phyloP scores from a whole-genome alignment of 805 yeast genomes.

The Saccharomycopsis fermentans region DNA sequence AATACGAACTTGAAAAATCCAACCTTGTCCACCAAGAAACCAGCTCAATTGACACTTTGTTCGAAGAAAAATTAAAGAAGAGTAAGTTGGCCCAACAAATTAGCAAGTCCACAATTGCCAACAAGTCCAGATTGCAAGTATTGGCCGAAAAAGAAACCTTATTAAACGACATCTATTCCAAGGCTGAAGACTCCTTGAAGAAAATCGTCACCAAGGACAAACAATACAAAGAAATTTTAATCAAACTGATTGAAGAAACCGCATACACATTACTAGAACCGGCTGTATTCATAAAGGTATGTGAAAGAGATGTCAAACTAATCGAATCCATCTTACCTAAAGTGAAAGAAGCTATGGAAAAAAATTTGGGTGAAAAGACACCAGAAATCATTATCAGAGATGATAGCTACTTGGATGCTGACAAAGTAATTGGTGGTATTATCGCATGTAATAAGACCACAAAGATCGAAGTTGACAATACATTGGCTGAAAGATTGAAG shows the following conservation, averaged over 20 bases:
- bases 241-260: conserved; percentile 72
- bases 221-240: conserved; percentile 56
- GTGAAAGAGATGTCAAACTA: conserved; percentile 50
- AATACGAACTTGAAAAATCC: conserved; percentile 95
- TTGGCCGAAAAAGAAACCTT: conserved; percentile 79
- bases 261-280: conserved; percentile 66
- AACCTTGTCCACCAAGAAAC: conserved; percentile 88
- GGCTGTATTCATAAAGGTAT: conserved; percentile 51
- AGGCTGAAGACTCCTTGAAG: conserved; percentile 54
- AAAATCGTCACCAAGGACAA: conserved; percentile 42
- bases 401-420: conserved; percentile 39
- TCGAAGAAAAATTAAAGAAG: conserved; percentile 79
- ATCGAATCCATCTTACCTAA: conserved; percentile 37
- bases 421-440: conserved; percentile 71
- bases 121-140: conserved; percentile 88
- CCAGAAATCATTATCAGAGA: conserved; percentile 52
- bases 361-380: conserved; percentile 32
- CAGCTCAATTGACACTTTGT: conserved; percentile 72
- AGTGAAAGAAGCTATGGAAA: conserved; percentile 45
- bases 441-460: conserved; percentile 60
- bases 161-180: conserved; percentile 61
- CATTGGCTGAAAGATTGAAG: conserved; percentile 87
- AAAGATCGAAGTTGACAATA: conserved; percentile 83
- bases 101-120: conserved; percentile 87
- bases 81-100: conserved; percentile 91